Evolutionary conservation across 1,284 basidiomycete genomes (phyloP).

Genomic region (Melampsora americana): DNA sequence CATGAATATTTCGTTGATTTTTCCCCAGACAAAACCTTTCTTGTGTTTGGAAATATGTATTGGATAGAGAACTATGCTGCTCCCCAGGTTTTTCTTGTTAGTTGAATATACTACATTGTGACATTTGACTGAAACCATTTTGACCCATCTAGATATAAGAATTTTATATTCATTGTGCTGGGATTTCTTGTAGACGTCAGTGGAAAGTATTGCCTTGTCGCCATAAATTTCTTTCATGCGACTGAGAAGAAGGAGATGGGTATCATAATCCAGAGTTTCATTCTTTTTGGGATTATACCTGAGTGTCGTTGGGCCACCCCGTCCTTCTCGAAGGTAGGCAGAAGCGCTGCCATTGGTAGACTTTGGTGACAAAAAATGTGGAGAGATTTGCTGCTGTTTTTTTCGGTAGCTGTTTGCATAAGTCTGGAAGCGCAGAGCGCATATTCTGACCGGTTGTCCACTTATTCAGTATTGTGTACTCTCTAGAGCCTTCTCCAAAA

Average conservation of each 20-base stretch:
- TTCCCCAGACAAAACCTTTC: not conserved
- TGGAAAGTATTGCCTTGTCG: not conserved
- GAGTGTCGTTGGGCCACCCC: not conserved
- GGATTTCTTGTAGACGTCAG: conserved; percentile 11
- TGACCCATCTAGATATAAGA: conserved; percentile 1
- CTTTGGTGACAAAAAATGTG: conserved; percentile 1
- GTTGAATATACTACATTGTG: conserved; percentile 6
- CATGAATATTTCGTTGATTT: conserved; percentile 2
- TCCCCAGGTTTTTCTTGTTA: not conserved
- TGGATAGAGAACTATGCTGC: conserved; percentile 16
- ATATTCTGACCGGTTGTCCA: not conserved
- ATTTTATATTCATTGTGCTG: not conserved
- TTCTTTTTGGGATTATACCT: conserved; percentile 1
- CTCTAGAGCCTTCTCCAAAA: not conserved
- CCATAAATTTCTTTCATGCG: not conserved
- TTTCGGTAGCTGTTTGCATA: not conserved
- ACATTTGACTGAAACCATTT: not conserved
- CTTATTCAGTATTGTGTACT: not conserved
- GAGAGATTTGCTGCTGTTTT: not conserved
- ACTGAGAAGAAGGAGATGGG: conserved; percentile 2
- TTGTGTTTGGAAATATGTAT: not conserved
- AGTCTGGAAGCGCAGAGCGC: not conserved
- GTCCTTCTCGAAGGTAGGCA: not conserved
- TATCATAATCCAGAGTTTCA: conserved; percentile 15
- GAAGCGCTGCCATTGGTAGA: not conserved